These are phyloP conservation scores for Pyrenopolyporus hunteri DNA, from an alignment of 495 filamentous ascomycete genomes.

Conservation along the genomic window DNA sequence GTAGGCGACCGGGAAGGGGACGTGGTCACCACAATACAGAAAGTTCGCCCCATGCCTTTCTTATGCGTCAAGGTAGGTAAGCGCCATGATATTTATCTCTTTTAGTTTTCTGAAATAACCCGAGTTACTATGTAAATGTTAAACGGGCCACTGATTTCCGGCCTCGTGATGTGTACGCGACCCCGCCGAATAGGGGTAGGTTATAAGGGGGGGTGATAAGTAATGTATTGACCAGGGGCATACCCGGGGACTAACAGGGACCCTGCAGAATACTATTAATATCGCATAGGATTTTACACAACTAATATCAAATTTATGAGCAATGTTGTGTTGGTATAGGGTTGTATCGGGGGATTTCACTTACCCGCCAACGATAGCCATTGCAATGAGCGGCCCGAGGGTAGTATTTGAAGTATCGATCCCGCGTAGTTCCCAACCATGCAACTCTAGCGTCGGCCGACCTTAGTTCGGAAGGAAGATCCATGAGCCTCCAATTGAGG, in stretches of 20 bases:
- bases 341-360: background rate
- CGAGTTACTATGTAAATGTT: constrained; percentile 50
- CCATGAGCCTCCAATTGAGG: constrained; percentile 56
- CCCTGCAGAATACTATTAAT: no score
- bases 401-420: constrained; percentile 50
- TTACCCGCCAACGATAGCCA: constrained; percentile 39
- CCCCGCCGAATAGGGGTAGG: constrained; percentile 64
- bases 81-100: constrained; percentile 51
- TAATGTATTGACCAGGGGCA: constrained; percentile 48
- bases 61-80: constrained; percentile 60
- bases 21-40: constrained; percentile 60
- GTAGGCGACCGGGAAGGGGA: constrained; percentile 52
- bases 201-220: constrained; percentile 48
- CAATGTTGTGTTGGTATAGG: background rate
- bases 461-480: constrained; percentile 53
- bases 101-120: constrained; percentile 53
- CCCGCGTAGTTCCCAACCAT: constrained; percentile 52
- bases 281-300: constrained; percentile 23
- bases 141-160: constrained; percentile 40
- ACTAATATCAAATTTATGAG: background rate
- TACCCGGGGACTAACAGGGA: constrained; percentile 32
- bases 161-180: constrained; percentile 59
- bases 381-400: constrained; percentile 48
- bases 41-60: constrained; percentile 55
- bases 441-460: constrained; percentile 49